phyloP scores from a whole-genome alignment of 768 basidiomycete genomes.

The Neoboletus brunneissimus region DNA sequence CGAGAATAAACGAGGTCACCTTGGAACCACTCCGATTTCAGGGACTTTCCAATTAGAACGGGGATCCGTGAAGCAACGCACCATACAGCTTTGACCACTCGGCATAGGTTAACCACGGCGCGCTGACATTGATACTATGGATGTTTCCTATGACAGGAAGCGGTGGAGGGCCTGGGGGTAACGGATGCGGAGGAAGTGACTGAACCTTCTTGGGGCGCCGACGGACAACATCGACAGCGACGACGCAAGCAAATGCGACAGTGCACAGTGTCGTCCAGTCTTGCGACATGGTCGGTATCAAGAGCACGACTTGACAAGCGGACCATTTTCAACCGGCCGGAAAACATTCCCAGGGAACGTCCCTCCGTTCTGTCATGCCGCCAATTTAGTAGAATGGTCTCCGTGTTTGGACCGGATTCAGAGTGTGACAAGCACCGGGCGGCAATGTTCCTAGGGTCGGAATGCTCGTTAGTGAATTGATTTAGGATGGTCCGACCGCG shows the following conservation, averaged over 20 bases:
- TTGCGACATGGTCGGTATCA: not conserved
- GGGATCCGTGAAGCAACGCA: not conserved
- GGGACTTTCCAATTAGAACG: not conserved
- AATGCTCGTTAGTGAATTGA: not conserved
- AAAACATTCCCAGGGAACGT: not conserved
- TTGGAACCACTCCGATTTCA: not conserved
- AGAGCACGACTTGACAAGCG: not conserved
- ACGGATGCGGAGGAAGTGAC: not conserved
- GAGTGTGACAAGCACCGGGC: too few species aligned
- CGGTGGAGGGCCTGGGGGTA: constrained; percentile 12
- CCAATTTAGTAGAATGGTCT: not conserved
- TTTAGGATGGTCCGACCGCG: not conserved
- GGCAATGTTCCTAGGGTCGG: not conserved
- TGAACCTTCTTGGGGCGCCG: not conserved
- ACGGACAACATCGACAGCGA: not conserved
- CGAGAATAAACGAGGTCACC: constrained; percentile 15
- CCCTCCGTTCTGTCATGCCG: not conserved
- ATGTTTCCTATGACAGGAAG: constrained; percentile 19
- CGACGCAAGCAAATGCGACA: not conserved
- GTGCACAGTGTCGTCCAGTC: not conserved
- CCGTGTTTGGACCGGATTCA: not conserved
- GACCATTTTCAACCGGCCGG: not conserved
- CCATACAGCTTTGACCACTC: constrained; percentile 13
- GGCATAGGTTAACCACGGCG: constrained; percentile 15
- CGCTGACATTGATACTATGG: not conserved